These are phyloP conservation scores for Wallacemonas sp. DNA, from an alignment of 208 protist species.

Conservation along the genomic window DNA sequence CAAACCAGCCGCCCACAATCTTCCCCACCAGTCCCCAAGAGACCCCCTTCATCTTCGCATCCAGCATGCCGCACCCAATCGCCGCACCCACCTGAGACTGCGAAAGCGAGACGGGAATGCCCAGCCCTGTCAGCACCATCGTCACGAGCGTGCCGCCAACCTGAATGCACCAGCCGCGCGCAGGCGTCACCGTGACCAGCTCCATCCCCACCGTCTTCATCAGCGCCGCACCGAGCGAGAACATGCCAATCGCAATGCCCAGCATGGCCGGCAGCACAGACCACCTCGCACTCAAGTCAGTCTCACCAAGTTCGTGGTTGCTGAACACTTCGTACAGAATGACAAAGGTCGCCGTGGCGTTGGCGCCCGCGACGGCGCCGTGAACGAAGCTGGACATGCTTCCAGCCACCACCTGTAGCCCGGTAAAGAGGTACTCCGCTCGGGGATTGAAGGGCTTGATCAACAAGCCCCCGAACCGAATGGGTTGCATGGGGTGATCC, in stretches of 20 bases:
- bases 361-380: conserved; percentile 80
- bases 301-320: conserved; percentile 52
- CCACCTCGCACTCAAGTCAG: conserved; percentile 55
- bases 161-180: conserved; percentile 83
- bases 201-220: conserved; percentile 88
- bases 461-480: conserved; percentile 61
- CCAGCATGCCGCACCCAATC: conserved; percentile 77
- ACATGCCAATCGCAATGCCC: conserved; percentile 85
- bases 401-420: conserved; percentile 81
- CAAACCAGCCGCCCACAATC: conserved; percentile 71
- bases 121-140: conserved; percentile 81
- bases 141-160: conserved; percentile 75
- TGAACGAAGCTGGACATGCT: conserved; percentile 89
- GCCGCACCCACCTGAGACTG: conserved; percentile 79
- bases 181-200: conserved; percentile 83
- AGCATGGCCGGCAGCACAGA: conserved; percentile 79
- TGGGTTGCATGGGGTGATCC: conserved; percentile 79
- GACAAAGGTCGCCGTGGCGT: conserved; percentile 78
- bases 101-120: conserved; percentile 81
- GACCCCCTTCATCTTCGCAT: conserved; percentile 58
- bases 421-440: conserved; percentile 83
- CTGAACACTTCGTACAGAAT: conserved; percentile 84
- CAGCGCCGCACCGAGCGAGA: conserved; percentile 64
- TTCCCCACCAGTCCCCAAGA: conserved; percentile 70
- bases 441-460: conserved; percentile 87